These are phyloP conservation scores for Aspergillus aculeatinus DNA, from an alignment of 2,329 filamentous ascomycete species.

Conservation along the genomic window DNA sequence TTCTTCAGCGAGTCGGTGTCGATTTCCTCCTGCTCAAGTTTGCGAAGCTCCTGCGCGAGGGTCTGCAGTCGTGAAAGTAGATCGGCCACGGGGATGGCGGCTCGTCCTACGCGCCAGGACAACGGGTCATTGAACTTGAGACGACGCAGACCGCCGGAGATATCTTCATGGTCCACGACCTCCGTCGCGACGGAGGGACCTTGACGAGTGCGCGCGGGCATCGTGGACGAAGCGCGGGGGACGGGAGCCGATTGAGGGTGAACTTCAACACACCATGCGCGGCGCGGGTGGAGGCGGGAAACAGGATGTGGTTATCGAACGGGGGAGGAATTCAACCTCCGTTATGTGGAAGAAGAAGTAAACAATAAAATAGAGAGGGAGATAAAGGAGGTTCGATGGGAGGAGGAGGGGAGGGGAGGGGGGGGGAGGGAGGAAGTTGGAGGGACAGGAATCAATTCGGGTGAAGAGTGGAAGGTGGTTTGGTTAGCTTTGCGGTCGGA, in stretches of 20 bases:
- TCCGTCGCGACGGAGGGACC: constrained; percentile 33
- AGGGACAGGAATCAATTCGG: neutral
- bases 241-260: constrained; percentile 18
- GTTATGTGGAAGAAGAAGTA: neutral
- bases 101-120: constrained; percentile 85
- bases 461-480: neutral
- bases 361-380: neutral
- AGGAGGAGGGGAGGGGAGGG: neutral
- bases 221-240: constrained; percentile 32
- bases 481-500: neutral
- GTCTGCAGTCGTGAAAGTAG: constrained; percentile 77
- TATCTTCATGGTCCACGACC: constrained; percentile 34
- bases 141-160: constrained; percentile 31
- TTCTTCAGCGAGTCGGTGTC: constrained; percentile 79
- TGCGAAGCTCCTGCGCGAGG: constrained; percentile 77
- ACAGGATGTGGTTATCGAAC: neutral
- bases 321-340: neutral
- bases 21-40: constrained; percentile 82
- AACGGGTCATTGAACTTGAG: constrained; percentile 83
- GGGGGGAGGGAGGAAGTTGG: neutral
- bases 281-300: neutral
- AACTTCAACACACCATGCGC: constrained; percentile 25
- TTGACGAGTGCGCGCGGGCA: constrained; percentile 47
- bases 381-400: neutral
- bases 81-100: constrained; percentile 75